Conservation (phyloP, 139 green algal genomes). For the Trebouxia sp. region DNA sequence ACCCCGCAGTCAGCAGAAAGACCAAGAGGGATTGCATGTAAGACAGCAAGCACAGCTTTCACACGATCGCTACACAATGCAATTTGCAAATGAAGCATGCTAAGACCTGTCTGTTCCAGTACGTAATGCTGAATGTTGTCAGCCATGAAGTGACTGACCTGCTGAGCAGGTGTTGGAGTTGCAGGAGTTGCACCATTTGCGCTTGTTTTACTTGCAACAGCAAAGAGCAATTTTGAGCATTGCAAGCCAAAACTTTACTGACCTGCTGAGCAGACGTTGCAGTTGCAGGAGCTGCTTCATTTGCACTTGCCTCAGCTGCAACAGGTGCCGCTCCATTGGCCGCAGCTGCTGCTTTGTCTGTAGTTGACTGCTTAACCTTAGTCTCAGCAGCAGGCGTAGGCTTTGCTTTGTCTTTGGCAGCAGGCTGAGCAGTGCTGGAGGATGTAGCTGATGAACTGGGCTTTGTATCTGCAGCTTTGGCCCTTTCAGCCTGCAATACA, state of each 20-base stretch:
- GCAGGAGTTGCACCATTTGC: neutral
- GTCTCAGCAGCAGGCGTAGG: neutral
- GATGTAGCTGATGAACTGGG: neutral
- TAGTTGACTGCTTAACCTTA: neutral
- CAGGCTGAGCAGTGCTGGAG: neutral
- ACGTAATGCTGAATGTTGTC: too few species aligned
- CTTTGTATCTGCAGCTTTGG: conserved; percentile 7
- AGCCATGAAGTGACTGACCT: neutral
- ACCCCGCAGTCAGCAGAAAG: too few species aligned
- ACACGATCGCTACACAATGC: too few species aligned
- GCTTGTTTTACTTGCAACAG: too few species aligned
- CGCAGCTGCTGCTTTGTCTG: neutral
- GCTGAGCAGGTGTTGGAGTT: neutral
- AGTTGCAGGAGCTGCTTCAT: neutral
- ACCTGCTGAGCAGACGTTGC: neutral
- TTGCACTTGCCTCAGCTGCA: neutral
- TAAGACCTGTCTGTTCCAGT: too few species aligned
- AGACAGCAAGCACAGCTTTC: neutral
- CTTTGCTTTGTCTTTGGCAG: neutral
- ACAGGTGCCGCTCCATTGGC: neutral
- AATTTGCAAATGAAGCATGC: too few species aligned
- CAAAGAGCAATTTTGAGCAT: too few species aligned
- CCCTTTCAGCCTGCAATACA: conserved; percentile 14
- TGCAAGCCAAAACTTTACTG: neutral
- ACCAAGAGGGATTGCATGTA: neutral